Conservation (phyloP, 108 stramenopile genomes). For the Skeletonema marinoi region DNA sequence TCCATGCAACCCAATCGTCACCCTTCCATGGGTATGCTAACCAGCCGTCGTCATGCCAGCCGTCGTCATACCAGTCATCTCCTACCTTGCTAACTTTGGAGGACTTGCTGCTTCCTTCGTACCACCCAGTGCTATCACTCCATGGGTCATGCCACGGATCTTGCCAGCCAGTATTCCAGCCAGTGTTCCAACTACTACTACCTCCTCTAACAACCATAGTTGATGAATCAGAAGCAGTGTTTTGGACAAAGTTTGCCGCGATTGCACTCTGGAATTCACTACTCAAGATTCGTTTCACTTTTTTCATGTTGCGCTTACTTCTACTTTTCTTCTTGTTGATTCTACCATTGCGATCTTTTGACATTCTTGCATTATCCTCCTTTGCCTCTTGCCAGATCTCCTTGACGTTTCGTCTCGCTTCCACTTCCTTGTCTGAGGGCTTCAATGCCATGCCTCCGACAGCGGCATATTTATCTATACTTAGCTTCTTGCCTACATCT, state of each 20-base stretch:
- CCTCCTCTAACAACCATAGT: not conserved
- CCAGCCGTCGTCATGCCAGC: no score
- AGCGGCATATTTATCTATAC: not conserved
- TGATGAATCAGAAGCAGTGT: not conserved
- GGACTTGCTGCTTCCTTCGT: not conserved
- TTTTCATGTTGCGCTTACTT: not conserved
- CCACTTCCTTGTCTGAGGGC: not conserved
- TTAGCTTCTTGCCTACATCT: not conserved
- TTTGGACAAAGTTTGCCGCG: not conserved
- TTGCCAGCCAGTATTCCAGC: not conserved
- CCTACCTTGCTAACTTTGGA: not conserved
- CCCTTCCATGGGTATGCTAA: no score
- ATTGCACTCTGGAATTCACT: not conserved
- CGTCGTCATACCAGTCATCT: not conserved
- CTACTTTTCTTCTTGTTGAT: not conserved
- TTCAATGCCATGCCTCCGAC: not conserved
- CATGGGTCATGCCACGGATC: not conserved
- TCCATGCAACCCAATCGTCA: not conserved
- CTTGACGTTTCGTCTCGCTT: not conserved
- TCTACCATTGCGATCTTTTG: not conserved
- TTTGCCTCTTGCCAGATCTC: not conserved
- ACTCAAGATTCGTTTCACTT: not conserved
- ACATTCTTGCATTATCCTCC: not conserved
- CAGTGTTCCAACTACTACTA: not conserved
- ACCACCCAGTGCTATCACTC: not conserved